A percentile compares a stretch with the other conserved stretches of the same genome.
Evolutionary conservation across 2,329 filamentous ascomycete species (phyloP).

Genomic region (Exophiala xenobiotica): DNA sequence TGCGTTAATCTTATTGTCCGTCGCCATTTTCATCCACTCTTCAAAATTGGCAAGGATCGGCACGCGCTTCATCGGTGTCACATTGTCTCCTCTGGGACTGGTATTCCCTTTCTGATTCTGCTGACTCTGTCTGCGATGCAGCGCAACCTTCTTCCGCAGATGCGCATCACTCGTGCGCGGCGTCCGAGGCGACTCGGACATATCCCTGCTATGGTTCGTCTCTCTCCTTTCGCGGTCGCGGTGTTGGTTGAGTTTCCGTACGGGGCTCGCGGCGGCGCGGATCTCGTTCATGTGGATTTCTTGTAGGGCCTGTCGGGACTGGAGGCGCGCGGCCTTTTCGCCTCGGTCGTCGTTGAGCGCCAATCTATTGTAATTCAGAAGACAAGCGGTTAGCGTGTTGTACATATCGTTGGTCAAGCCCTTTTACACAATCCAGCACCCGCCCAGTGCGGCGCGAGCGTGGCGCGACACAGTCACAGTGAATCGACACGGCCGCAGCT

Average conservation of each 20-base stretch:
- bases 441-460: too few species aligned
- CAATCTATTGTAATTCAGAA: conserved; percentile 58
- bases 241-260: conserved; percentile 57
- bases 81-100: conserved; percentile 13
- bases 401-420: too few species aligned
- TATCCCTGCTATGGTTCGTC: conserved; percentile 50
- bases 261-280: conserved; percentile 74
- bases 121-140: conserved; percentile 11
- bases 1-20: conserved; percentile 98
- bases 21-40: conserved; percentile 99
- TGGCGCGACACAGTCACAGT: too few species aligned
- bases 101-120: neutral
- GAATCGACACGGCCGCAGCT: too few species aligned
- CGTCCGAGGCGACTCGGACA: conserved; percentile 55
- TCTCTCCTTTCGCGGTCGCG: conserved; percentile 38
- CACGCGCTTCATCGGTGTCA: conserved; percentile 31
- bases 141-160: conserved; percentile 16
- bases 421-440: too few species aligned
- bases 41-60: conserved; percentile 97
- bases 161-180: conserved; percentile 49
- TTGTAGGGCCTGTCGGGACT: conserved; percentile 83
- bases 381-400: too few species aligned
- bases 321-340: conserved; percentile 84
- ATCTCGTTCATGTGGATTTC: conserved; percentile 91
- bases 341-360: conserved; percentile 93